phyloP scores from a whole-genome alignment of 768 basidiomycete genomes.

The Tylopilus subfusipes region DNA sequence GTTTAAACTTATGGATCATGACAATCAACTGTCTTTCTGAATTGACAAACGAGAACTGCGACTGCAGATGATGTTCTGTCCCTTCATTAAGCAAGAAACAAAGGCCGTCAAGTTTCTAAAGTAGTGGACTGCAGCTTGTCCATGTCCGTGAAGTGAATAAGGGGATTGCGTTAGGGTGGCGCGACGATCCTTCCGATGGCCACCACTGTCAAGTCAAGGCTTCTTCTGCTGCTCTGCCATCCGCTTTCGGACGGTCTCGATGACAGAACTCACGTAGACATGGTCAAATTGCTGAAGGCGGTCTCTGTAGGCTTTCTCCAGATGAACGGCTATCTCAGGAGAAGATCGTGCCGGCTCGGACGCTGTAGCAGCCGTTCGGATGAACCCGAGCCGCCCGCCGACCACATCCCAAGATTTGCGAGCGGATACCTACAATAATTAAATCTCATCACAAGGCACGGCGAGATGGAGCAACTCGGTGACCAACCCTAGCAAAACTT shows the following conservation, averaged over 20 bases:
- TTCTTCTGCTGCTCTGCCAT: constrained; percentile 32
- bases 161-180: background rate
- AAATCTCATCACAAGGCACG: background rate
- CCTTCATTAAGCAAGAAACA: constrained; percentile 2
- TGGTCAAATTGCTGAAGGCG: constrained; percentile 33
- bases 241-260: constrained; percentile 31
- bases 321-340: constrained; percentile 23
- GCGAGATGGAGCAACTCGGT: background rate
- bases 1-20: constrained; percentile 6
- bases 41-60: background rate
- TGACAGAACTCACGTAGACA: constrained; percentile 31
- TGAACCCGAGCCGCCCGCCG: constrained; percentile 26
- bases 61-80: constrained; percentile 1
- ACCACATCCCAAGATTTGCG: constrained; percentile 29
- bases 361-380: constrained; percentile 20
- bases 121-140: constrained; percentile 3
- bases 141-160: constrained; percentile 6
- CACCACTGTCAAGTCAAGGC: constrained; percentile 15
- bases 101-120: constrained; percentile 15
- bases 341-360: constrained; percentile 24
- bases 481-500: constrained; percentile 27
- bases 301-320: constrained; percentile 28
- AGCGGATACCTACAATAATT: constrained; percentile 17
- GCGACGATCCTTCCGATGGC: constrained; percentile 8
- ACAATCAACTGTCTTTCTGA: constrained; percentile 6